Evolutionary conservation across 225 moss, liverwort and hornwort genomes (phyloP), one percentile per base, ranked within the genome.

Genomic region (Pseudoscleropodium purum): DNA sequence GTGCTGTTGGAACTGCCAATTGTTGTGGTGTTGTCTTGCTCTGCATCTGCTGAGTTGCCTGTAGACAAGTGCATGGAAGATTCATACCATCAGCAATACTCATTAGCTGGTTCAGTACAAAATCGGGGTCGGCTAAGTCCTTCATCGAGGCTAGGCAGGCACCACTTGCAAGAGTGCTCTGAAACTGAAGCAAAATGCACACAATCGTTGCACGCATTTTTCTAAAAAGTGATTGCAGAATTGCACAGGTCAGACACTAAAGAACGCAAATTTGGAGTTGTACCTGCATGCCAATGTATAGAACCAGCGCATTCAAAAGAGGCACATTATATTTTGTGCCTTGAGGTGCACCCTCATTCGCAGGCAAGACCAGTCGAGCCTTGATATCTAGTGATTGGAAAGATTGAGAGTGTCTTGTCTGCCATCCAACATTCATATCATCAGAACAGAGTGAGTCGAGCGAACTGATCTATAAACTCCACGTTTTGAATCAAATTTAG

Each of bases 211-310:
- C 36, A 77, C 15, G 27, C 59, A 63, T 63, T 69, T 72, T n/a
- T 45, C 72, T 72, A 73, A 75, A 24, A 31, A 74, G 72, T 69
- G 30, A 73, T 61, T 54, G 64, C 59, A 90, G 52, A 73, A 37
- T n/a, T 76, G 20, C n/a, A 74, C 17, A 74, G 67, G 26, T 57
- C 64, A 83, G 77, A 83, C n/a, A 85, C 37, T 60, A 34, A 65
- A 88, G 79, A 57, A 84, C 39, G 88, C 39, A 80, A 63, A 72
- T 83, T 73, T 67, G 65, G n/a, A 87, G 37, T 79, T 39, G 37
- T 84, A 98, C 98, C 98, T 98, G 97, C 96, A 99, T 97, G 73
- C 99, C 99, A 60, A 99, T 95, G 81, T 97, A 97, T 54, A 99
- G 91, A 89, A 99, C 99, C 73, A 99, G 93, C 7, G 99, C 99